phyloP scores from a whole-genome alignment of 1,284 basidiomycete genomes.

The Pholiota adiposa region DNA sequence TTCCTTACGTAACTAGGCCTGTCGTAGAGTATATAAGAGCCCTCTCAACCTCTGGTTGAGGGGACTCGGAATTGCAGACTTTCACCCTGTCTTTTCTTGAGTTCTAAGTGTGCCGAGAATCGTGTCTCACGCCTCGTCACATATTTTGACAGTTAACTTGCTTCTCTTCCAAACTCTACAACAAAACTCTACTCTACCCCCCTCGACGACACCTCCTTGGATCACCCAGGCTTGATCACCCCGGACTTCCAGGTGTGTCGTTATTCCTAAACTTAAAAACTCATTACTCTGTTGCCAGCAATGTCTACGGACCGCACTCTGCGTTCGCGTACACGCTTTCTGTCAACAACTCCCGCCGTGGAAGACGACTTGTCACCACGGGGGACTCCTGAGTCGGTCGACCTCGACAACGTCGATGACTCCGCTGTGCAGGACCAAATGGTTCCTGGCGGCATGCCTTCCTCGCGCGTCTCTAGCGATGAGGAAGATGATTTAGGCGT shows the following conservation, averaged over 20 bases:
- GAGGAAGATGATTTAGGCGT: not conserved
- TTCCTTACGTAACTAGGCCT: not conserved
- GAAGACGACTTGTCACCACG: not conserved
- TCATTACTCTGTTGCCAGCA: not conserved
- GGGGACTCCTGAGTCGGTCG: not conserved
- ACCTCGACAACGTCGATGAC: not conserved
- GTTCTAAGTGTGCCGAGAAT: not conserved
- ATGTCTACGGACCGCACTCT: not conserved
- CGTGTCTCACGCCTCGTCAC: not conserved
- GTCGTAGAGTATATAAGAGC: conserved; percentile 1
- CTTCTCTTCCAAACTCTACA: not conserved
- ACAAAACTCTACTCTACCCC: not conserved
- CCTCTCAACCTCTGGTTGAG: not conserved
- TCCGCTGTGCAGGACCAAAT: not conserved
- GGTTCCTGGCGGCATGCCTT: not conserved
- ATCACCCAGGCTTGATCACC: conserved; percentile 12
- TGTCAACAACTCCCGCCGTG: not conserved
- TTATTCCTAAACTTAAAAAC: not conserved
- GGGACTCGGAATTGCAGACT: not conserved
- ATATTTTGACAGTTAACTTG: conserved; percentile 1
- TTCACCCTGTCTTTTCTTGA: not conserved
- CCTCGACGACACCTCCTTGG: not conserved
- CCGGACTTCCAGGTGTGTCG: conserved; percentile 11
- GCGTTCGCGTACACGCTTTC: not conserved
- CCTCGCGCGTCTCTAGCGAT: not conserved